Percentiles rank a stretch among this genome's conserved stretches.
phyloP scores from a whole-genome alignment of 2,329 filamentous ascomycete species.

The Geosmithia morbida region DNA sequence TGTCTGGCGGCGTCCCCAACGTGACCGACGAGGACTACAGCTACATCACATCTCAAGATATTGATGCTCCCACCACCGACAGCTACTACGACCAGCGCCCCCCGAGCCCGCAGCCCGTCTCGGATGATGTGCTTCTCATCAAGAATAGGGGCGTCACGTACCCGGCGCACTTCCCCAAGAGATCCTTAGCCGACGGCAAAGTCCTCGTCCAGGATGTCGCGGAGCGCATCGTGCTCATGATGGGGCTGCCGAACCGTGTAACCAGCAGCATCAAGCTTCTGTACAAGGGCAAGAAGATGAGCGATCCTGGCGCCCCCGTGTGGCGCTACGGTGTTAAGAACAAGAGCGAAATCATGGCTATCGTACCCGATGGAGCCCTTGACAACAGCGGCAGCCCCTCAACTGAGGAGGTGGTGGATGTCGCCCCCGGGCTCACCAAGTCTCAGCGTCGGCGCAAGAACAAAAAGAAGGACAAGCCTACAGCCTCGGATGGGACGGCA shows the following conservation, averaged over 20 bases:
- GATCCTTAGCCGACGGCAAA: conserved; percentile 61
- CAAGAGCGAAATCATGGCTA: conserved; percentile 41
- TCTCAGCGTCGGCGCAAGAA: conserved; percentile 21
- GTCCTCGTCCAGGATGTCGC: conserved; percentile 52
- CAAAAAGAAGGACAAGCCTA: conserved; percentile 26
- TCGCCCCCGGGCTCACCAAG: conserved; percentile 18
- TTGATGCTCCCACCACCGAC: conserved; percentile 30
- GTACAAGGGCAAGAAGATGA: conserved; percentile 60
- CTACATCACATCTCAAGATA: conserved; percentile 69
- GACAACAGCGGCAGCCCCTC: conserved; percentile 17
- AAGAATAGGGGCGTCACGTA: conserved; percentile 53
- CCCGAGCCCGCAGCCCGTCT: conserved; percentile 17
- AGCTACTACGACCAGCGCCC: conserved; percentile 19
- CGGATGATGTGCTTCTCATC: conserved; percentile 55
- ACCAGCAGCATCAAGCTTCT: conserved; percentile 47
- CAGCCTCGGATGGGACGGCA: conserved; percentile 21
- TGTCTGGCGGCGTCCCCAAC: conserved; percentile 34
- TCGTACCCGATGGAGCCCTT: conserved; percentile 21
- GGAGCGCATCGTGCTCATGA: conserved; percentile 51
- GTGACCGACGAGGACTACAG: conserved; percentile 66
- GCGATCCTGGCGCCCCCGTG: conserved; percentile 43
- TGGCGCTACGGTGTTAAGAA: conserved; percentile 48
- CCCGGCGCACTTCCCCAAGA: conserved; percentile 59
- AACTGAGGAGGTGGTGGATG: conserved; percentile 28
- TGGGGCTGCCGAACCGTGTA: conserved; percentile 43